Percentiles rank a stretch among this genome's conserved stretches.
Evolutionary conservation across 441 rosid genomes (phyloP).

Genomic region (Raphanus hybrid): DNA sequence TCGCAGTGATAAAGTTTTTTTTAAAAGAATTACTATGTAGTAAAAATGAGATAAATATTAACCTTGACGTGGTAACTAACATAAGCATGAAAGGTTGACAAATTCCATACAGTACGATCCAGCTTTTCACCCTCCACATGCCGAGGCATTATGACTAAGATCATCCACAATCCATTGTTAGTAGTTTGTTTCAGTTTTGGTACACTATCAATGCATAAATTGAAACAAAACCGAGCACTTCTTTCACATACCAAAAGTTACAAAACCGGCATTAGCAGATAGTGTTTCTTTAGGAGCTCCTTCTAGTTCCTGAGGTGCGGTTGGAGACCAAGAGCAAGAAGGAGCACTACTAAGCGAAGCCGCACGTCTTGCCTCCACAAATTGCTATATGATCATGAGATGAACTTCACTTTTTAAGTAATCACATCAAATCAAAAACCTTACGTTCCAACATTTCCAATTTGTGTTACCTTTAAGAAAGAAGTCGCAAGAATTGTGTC

Average conservation of each 20-base stretch:
- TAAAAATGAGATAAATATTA: conserved; percentile 29
- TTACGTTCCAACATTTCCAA: background rate
- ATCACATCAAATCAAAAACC: background rate
- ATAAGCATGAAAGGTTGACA: conserved; percentile 92
- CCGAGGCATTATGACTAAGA: conserved; percentile 78
- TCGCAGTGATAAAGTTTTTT: background rate
- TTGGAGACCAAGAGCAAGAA: conserved; percentile 80
- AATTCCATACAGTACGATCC: conserved; percentile 86
- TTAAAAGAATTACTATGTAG: background rate
- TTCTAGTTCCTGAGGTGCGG: conserved; percentile 74
- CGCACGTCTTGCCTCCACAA: conserved; percentile 87
- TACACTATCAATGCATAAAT: conserved; percentile 6
- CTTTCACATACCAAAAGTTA: conserved; percentile 68
- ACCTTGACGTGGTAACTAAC: conserved; percentile 98
- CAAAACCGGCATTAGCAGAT: conserved; percentile 92
- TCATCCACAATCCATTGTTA: background rate
- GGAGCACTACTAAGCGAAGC: conserved; percentile 88
- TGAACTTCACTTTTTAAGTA: background rate
- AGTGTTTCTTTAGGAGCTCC: conserved; percentile 76
- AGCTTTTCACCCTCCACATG: conserved; percentile 89
- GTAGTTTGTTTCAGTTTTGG: conserved; percentile 28
- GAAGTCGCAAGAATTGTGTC: conserved; percentile 89
- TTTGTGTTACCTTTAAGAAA: conserved; percentile 72
- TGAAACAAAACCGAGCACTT: background rate
- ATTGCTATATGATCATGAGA: conserved; percentile 58